These are phyloP conservation scores for Lasiosphaeriaceae sp. DNA, from an alignment of 495 filamentous ascomycete species.

Conservation along the genomic window DNA sequence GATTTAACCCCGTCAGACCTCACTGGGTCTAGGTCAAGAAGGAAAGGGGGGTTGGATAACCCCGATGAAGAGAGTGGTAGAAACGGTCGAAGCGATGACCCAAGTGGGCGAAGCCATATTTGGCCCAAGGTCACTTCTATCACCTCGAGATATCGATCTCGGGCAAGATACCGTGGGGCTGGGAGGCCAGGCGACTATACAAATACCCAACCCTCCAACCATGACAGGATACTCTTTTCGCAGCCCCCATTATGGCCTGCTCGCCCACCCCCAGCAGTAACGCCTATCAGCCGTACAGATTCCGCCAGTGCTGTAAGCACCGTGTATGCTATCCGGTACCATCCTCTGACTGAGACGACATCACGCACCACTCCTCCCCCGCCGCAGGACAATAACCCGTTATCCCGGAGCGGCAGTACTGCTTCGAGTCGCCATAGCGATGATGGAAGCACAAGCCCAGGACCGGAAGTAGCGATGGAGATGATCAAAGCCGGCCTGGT, in stretches of 20 bases:
- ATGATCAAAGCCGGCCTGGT: constrained; percentile 1
- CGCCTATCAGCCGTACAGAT: constrained; percentile 74
- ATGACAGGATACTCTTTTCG: constrained; percentile 34
- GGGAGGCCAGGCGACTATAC: constrained; percentile 18
- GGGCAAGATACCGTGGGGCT: constrained; percentile 19
- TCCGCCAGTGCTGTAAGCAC: constrained; percentile 69
- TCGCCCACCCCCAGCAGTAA: constrained; percentile 59
- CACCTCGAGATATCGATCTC: constrained; percentile 38
- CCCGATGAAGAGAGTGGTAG: constrained; percentile 21
- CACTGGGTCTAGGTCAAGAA: constrained; percentile 32
- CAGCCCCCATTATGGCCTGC: constrained; percentile 52
- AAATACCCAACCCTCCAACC: constrained; percentile 21
- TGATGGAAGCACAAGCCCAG: constrained; percentile 15
- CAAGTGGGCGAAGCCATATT: constrained; percentile 31
- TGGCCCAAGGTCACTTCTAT: constrained; percentile 47
- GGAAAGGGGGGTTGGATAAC: constrained; percentile 27
- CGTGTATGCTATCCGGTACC: constrained; percentile 78
- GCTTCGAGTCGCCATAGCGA: constrained; percentile 25
- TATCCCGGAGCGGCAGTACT: constrained; percentile 32
- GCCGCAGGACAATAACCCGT: constrained; percentile 19
- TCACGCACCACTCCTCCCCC: constrained; percentile 36
- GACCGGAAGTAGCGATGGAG: constrained; percentile 12
- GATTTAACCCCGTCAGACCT: constrained; percentile 58
- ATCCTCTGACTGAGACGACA: constrained; percentile 67
- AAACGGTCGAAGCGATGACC: constrained; percentile 16